Evolutionary conservation across 345 rosid genomes (phyloP).

Genomic region (Ceriops tagal): DNA sequence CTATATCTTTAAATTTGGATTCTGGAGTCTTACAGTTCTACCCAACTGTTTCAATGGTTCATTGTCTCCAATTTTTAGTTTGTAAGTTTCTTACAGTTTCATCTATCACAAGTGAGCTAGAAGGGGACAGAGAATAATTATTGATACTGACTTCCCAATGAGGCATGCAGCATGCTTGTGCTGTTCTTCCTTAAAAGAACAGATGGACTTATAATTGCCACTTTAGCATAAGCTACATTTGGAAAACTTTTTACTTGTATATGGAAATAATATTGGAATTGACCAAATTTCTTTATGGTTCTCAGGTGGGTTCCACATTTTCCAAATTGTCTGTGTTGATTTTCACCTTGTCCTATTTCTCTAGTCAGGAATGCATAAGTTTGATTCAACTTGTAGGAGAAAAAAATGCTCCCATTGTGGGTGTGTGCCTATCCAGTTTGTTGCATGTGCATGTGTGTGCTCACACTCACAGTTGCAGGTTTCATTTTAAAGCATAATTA

Average conservation of each 20-base stretch:
- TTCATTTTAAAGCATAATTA: too few species aligned
- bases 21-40: slow-evolving; percentile 1
- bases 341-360: background rate
- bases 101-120: background rate
- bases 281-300: background rate
- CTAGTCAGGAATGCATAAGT: background rate
- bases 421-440: background rate
- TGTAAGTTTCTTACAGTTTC: slow-evolving; percentile 10
- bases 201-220: background rate
- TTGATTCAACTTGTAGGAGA: background rate
- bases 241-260: background rate
- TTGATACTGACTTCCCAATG: background rate
- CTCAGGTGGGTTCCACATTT: background rate
- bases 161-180: background rate
- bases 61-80: background rate
- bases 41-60: background rate
- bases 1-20: too few species aligned
- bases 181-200: background rate
- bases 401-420: background rate
- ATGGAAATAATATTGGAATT: background rate
- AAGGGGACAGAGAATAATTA: background rate
- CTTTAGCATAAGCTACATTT: background rate
- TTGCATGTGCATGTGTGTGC: background rate
- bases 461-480: too few species aligned
- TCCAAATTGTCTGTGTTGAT: background rate